Evolutionary conservation across 495 filamentous ascomycete species (phyloP).

Genomic region (Talaromyces proteolyticus): DNA sequence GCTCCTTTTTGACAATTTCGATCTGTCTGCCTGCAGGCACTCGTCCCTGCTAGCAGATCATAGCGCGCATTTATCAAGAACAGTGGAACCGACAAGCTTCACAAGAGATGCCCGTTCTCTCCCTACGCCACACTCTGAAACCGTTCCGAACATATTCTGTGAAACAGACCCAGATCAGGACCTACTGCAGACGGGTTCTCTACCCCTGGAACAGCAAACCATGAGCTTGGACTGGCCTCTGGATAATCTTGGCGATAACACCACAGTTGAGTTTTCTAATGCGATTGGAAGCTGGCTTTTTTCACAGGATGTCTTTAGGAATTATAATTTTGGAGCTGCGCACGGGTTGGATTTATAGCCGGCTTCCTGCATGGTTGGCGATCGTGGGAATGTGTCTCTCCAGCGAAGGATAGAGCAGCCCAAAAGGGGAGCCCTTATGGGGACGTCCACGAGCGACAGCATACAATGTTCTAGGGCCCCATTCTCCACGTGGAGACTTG

Average conservation of each 20-base stretch:
- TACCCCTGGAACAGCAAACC: background rate
- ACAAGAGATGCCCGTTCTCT: background rate
- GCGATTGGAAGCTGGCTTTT: background rate
- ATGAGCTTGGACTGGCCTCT: background rate
- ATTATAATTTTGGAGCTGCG: background rate
- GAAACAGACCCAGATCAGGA: background rate
- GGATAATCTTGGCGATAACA: background rate
- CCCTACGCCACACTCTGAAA: background rate
- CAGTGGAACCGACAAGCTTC: slow-evolving; percentile 23
- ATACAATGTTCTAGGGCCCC: no score
- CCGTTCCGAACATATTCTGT: background rate
- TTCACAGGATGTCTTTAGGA: background rate
- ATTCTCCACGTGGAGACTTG: no score
- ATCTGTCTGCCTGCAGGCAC: background rate
- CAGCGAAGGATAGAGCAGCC: no score
- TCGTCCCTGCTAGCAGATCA: slow-evolving; percentile 27
- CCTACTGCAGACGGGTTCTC: background rate
- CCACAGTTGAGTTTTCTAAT: background rate
- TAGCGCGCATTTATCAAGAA: slow-evolving; percentile 44
- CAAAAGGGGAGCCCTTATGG: no score
- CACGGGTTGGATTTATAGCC: background rate
- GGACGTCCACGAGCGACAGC: no score
- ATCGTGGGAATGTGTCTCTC: background rate
- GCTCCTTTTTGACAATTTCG: background rate
- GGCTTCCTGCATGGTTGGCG: background rate